phyloP scores from a whole-genome alignment of 768 basidiomycete species.

The Psilocybe tampanensis region DNA sequence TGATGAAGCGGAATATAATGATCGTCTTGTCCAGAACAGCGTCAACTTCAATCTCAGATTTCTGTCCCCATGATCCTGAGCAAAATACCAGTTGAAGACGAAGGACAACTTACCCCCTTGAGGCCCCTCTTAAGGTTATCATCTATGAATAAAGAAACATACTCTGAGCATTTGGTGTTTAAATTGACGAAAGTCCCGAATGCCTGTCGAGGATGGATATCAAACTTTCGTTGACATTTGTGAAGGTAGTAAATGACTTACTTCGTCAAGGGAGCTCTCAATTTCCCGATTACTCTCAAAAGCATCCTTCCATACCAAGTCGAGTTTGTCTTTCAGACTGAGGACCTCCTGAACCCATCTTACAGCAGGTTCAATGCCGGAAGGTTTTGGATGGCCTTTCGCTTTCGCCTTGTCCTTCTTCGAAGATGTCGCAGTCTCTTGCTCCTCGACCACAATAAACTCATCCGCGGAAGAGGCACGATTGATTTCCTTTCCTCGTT shows the following conservation, averaged over 20 bases:
- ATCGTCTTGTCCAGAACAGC: conserved; percentile 92
- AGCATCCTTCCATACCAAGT: conserved; percentile 68
- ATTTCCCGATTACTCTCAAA: conserved; percentile 76
- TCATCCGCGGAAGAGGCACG: conserved; percentile 50
- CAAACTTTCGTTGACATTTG: background rate
- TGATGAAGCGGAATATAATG: conserved; percentile 90
- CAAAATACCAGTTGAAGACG: background rate
- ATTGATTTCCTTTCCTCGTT: conserved; percentile 82
- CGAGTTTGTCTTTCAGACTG: conserved; percentile 90
- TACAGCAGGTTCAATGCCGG: conserved; percentile 64
- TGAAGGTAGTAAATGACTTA: conserved; percentile 31
- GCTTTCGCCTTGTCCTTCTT: conserved; percentile 43
- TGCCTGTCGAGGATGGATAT: conserved; percentile 53
- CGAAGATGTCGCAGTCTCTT: conserved; percentile 34
- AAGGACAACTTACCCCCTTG: conserved; percentile 71
- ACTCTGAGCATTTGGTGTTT: conserved; percentile 89
- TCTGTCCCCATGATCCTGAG: conserved; percentile 49
- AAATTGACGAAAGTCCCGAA: conserved; percentile 91
- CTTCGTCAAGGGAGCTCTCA: conserved; percentile 85
- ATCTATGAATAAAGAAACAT: conserved; percentile 95
- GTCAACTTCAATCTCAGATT: conserved; percentile 94
- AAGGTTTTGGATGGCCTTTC: conserved; percentile 45
- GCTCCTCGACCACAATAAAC: conserved; percentile 25
- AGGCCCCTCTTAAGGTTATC: conserved; percentile 94
- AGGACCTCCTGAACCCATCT: conserved; percentile 95